Base-by-base conservation (phyloP, 1,139 yeast species). In the Yamadazyma oceani region DNA sequence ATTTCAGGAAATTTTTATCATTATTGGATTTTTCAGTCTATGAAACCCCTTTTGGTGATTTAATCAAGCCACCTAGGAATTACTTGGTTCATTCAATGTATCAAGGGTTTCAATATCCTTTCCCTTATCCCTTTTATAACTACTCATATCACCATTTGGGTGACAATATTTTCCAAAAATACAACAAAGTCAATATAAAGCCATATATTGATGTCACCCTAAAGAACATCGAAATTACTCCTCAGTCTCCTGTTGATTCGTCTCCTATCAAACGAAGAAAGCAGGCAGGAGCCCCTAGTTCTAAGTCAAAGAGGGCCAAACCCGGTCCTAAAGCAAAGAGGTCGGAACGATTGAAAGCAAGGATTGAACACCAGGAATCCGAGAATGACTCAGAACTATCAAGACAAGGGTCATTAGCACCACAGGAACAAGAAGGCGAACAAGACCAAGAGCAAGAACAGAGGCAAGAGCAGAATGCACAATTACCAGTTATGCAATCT, bases 81-180 rank as follows among this genome's bases (percentile, higher is more conserved):
- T 68, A 57, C 42, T 45, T 69, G 44, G 59, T 57, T 28, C 60
- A 60, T 32, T 54, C 61, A 17, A 60, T 71, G 66, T 55, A 65
- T 25, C 65, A 63, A 41, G 77, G 76, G 1, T 62, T 69, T 29
- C 71, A 67, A 42, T 71, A 66, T 41, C 75, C 76, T 11, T 70
- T 65, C 42, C 76, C 76, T 4, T 71, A 66, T 40, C 75, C 77
- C 26, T 71, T 70, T 42, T 71, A 71, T 49, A 70, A 70, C 39
- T 71, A 60, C 45, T 68, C 75, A 2, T 70, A 66, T 48, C 77
- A 71, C 46, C 57, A 69, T 7, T 57, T 66, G 34, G 60, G 65
- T 34, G 57, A 64, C 4, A 52, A 55, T 13, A 49, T 57, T 10
- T 50, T 53, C 10, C 54, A 51, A 17, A 70, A 69, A 41, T 55